Base-by-base conservation (phyloP, 2,329 filamentous ascomycete species). In the Pseudogymnoascus sp. region DNA sequence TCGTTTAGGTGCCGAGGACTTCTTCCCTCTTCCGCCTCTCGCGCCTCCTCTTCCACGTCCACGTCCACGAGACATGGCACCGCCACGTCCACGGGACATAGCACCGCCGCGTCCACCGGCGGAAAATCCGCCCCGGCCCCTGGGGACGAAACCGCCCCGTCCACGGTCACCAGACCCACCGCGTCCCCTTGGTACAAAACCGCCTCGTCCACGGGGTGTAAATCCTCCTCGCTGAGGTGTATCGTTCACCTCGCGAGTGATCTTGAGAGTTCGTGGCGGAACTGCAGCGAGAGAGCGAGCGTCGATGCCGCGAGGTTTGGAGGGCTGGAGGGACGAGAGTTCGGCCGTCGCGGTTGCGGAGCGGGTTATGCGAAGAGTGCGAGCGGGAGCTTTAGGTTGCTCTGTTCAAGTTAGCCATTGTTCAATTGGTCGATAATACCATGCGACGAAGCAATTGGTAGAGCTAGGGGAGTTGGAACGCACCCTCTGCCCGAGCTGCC, bases 11-110 rank as follows among this genome's bases (percentile, higher is more conserved):
- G 9, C 16, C 9, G 6, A 28, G 66, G 79, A 77, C 62, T 75
- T 74, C 7, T 76, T 4, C 74, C 73, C 2, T 80, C 77, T 65
- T 64, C 73, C 3, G 62, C 67, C 1, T 76, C 76, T 1, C 73
- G 74, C 4, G 57, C 67, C 1, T 66, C 72, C 18, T 78, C 80
- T 66, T 60, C 72, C 60, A 68, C 64, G 50, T 60, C 72, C 60
- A 68, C 64, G 50, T 35, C 63, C 58, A 47, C 63, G 25, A 39
- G 16, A 32, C 28, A 34, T 63, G 28, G 64, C 62, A 25, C 63
- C 20, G 12, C 60, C 61, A 47, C 65, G 58, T 35, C 64, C 59
- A 41, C 60, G 43, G n/a, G 7, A 32, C 28, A 28, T 54, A n/a
- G 37, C 60, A 35, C 60, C 62, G 39, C 64, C 39, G 43, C 35